phyloP scores from a whole-genome alignment of 23 red algal genomes.

The Agarophyton chilense region DNA sequence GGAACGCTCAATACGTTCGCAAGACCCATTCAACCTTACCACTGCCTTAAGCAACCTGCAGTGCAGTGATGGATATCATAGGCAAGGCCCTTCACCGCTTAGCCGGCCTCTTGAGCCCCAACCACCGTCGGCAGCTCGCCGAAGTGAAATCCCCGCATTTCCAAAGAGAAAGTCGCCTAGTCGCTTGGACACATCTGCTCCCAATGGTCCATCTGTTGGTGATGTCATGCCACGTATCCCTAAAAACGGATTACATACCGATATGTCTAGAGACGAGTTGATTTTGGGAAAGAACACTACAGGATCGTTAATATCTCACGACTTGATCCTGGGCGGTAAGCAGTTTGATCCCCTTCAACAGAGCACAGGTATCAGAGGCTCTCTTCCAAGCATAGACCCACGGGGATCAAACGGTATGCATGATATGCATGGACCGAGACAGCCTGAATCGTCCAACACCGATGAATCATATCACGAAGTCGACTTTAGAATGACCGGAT shows the following conservation, averaged over 20 bases:
- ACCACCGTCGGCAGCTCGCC: not conserved
- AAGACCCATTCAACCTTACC: not conserved
- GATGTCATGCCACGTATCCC: not conserved
- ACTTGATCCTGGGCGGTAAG: not conserved
- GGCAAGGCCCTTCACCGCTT: not conserved
- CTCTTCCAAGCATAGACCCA: not conserved
- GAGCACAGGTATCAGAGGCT: not conserved
- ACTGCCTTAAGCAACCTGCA: not conserved
- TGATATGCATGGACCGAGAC: not conserved
- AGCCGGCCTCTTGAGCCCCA: not conserved
- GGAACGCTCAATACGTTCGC: not conserved
- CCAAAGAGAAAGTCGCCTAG: conserved; percentile 3
- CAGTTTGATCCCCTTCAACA: not conserved
- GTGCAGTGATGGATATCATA: conserved; percentile 2
- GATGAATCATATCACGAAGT: not conserved
- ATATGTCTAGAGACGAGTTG: not conserved
- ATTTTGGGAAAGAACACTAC: not conserved
- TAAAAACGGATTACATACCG: conserved; percentile 8
- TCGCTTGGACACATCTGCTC: conserved; percentile 14
- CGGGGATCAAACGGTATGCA: not conserved
- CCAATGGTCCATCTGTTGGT: not conserved
- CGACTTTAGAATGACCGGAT: conserved; percentile 13
- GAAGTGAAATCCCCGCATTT: not conserved
- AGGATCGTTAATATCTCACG: not conserved
- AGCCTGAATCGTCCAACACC: conserved; percentile 21